phyloP scores from a whole-genome alignment of 352 stramenopile species.

The Phytophthora pisi region DNA sequence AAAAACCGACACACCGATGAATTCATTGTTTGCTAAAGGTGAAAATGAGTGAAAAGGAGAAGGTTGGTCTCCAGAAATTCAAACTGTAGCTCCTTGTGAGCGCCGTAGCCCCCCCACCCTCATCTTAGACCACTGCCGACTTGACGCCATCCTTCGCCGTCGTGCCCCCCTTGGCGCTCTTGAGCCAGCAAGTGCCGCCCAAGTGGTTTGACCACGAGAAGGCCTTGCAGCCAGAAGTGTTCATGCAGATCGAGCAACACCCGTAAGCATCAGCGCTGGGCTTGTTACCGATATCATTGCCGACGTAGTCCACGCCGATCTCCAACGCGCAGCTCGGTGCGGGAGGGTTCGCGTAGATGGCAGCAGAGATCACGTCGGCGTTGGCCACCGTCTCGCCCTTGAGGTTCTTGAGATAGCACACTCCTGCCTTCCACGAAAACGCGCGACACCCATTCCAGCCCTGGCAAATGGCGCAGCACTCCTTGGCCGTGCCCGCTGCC shows the following conservation, averaged over 20 bases:
- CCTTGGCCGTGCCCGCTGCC: constrained; percentile 2
- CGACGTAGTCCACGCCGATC: constrained; percentile 29
- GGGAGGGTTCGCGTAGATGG: constrained; percentile 17
- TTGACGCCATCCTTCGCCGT: constrained; percentile 14
- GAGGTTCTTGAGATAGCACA: constrained; percentile 41
- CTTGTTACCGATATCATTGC: constrained; percentile 21
- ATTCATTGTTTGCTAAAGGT: neutral
- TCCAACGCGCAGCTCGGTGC: constrained; percentile 27
- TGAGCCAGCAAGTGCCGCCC: constrained; percentile 61
- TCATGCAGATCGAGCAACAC: constrained; percentile 29
- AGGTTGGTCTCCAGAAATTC: neutral
- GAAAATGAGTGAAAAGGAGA: neutral
- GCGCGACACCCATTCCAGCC: constrained; percentile 22
- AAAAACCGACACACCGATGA: neutral
- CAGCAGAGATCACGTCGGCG: constrained; percentile 12
- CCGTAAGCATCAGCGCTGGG: constrained; percentile 21
- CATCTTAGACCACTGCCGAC: constrained; percentile 18
- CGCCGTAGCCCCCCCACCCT: neutral
- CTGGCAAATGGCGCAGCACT: constrained; percentile 29
- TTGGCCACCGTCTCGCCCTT: constrained; percentile 23
- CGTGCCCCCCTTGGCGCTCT: constrained; percentile 37
- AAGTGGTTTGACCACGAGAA: constrained; percentile 53
- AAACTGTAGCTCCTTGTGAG: neutral
- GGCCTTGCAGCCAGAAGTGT: constrained; percentile 8
- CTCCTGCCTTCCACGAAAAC: constrained; percentile 54